phyloP scores from a whole-genome alignment of 202 grass and related monocot genomes.

The Eragrostis tef region DNA sequence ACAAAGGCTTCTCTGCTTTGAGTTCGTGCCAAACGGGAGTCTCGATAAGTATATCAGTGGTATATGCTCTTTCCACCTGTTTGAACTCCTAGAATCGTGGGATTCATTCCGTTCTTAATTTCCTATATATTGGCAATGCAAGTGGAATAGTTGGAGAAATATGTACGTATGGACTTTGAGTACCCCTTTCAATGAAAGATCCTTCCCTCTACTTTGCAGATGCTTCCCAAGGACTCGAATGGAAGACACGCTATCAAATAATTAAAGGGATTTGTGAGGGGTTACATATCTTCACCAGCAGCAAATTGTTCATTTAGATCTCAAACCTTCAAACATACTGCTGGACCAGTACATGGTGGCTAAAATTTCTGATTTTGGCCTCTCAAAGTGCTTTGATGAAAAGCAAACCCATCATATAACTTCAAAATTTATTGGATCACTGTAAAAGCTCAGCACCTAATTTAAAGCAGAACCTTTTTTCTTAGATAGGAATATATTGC shows the following conservation, averaged over 20 bases:
- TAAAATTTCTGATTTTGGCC: constrained; percentile 57
- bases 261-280: constrained; percentile 45
- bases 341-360: constrained; percentile 33
- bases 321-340: constrained; percentile 55
- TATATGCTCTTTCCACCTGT: too few species aligned
- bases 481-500: neutral
- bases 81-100: too few species aligned
- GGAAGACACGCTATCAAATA: constrained; percentile 30
- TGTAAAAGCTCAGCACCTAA: neutral
- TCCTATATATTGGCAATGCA: too few species aligned
- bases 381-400: constrained; percentile 36
- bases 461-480: neutral
- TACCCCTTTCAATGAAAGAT: too few species aligned
- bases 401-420: neutral
- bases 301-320: constrained; percentile 44
- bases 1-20: too few species aligned
- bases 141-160: too few species aligned
- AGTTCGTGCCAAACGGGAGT: too few species aligned
- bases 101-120: too few species aligned
- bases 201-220: neutral
- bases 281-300: constrained; percentile 43
- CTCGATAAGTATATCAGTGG: too few species aligned
- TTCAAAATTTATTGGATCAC: neutral
- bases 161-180: too few species aligned
- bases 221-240: constrained; percentile 18